Evolutionary conservation across 2,329 filamentous ascomycete species (phyloP).

Genomic region (Lasiodiplodia gonubiensis): DNA sequence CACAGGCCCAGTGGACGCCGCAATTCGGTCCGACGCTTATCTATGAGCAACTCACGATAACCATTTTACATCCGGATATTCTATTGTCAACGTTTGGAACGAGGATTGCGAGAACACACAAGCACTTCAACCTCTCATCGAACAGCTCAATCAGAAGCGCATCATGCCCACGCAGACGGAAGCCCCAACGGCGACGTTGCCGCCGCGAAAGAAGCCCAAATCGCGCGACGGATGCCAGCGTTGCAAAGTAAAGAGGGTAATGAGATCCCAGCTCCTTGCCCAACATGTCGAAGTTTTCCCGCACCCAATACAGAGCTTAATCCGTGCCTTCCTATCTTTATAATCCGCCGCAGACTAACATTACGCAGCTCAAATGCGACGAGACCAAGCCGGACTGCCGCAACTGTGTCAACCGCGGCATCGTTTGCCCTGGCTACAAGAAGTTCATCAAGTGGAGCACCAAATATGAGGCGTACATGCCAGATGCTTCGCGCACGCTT

Average conservation of each 20-base stretch:
- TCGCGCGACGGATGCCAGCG: slow-evolving; percentile 38
- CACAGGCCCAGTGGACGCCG: slow-evolving; percentile 2
- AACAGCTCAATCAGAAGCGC: not conserved
- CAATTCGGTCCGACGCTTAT: slow-evolving; percentile 26
- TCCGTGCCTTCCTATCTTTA: not conserved
- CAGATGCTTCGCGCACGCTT: slow-evolving; percentile 31
- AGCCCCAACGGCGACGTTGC: not conserved
- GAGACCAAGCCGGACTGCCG: slow-evolving; percentile 51
- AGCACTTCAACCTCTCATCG: not conserved
- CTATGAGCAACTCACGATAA: slow-evolving; percentile 18
- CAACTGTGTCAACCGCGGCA: slow-evolving; percentile 51
- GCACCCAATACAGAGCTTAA: not conserved
- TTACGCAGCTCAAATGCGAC: slow-evolving; percentile 50
- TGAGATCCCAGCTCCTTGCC: not conserved
- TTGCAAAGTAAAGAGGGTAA: slow-evolving; percentile 38
- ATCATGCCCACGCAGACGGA: slow-evolving; percentile 13
- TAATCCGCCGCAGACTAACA: not conserved
- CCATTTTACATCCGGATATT: not conserved
- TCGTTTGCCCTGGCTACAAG: slow-evolving; percentile 54
- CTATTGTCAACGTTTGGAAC: not conserved
- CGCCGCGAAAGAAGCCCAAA: slow-evolving; percentile 35
- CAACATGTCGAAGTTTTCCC: not conserved
- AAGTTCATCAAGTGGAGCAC: slow-evolving; percentile 56
- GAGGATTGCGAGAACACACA: not conserved
- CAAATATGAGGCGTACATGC: slow-evolving; percentile 55